phyloP scores from a whole-genome alignment of 306 rosid genomes.

The Trichosanthes truncata region DNA sequence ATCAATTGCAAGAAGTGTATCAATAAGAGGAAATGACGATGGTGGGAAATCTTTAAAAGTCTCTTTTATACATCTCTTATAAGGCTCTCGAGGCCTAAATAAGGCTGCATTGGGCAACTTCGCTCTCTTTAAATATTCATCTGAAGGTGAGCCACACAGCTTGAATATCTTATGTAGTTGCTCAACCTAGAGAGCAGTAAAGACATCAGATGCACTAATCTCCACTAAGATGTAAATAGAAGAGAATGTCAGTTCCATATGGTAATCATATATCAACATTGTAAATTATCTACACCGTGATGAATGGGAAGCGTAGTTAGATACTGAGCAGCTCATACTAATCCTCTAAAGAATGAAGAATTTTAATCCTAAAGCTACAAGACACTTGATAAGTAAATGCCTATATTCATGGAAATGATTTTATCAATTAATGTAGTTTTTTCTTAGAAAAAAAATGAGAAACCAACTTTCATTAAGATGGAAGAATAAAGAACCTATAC shows the following conservation, averaged over 20 bases:
- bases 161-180: conserved; percentile 94
- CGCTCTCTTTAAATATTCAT: conserved; percentile 79
- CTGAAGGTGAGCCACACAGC: conserved; percentile 92
- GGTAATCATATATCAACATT: background rate
- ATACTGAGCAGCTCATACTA: background rate
- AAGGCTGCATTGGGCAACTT: conserved; percentile 83
- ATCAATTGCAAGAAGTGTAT: conserved; percentile 79
- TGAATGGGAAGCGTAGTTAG: background rate
- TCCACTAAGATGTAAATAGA: background rate
- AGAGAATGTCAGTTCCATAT: conserved; percentile 12
- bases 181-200: conserved; percentile 54
- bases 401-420: background rate
- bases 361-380: background rate
- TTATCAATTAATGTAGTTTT: background rate
- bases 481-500: background rate
- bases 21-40: conserved; percentile 64
- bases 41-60: conserved; percentile 72
- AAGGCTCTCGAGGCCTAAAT: conserved; percentile 78
- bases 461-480: background rate
- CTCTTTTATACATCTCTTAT: conserved; percentile 67
- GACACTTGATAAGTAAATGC: background rate
- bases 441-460: background rate
- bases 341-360: background rate
- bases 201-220: conserved; percentile 16
- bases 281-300: background rate